Conservation (phyloP, 306 rosid species). For the Prunus davidiana region DNA sequence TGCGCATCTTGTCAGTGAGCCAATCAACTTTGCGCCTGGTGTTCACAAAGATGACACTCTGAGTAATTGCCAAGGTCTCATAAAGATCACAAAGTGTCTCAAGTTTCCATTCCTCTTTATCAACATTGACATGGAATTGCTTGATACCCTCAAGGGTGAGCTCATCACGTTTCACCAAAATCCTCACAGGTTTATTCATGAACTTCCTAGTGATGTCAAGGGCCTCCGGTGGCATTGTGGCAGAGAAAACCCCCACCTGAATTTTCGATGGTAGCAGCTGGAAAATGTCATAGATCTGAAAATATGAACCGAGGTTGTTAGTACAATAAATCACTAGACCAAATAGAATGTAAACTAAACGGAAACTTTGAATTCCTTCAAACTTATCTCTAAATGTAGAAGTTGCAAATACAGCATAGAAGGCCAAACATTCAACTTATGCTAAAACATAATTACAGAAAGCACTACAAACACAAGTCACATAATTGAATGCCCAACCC, state of each 20-base stretch:
- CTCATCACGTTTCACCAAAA: conserved; percentile 67
- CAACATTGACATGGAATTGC: conserved; percentile 59
- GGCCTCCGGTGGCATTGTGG: conserved; percentile 79
- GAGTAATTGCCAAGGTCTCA: conserved; percentile 65
- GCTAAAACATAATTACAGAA: not conserved
- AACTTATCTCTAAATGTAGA: not conserved
- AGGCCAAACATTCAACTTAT: not conserved
- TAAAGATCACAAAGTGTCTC: conserved; percentile 67
- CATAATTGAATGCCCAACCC: not conserved
- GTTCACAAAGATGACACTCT: conserved; percentile 67
- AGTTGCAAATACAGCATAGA: not conserved
- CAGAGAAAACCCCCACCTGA: conserved; percentile 77
- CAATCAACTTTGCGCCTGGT: conserved; percentile 71
- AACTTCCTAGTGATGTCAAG: conserved; percentile 73
- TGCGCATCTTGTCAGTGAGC: conserved; percentile 64
- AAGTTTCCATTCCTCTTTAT: conserved; percentile 67
- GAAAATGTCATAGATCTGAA: conserved; percentile 73
- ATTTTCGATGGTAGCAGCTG: conserved; percentile 74
- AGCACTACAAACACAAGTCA: not conserved
- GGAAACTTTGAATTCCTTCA: not conserved
- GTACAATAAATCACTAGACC: not conserved
- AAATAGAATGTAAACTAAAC: conserved; percentile 2
- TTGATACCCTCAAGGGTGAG: conserved; percentile 67
- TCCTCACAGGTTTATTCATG: conserved; percentile 65
- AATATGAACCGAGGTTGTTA: not conserved